Base-by-base conservation (phyloP, 169 alveolate species). In the Plasmodium blacklocki region DNA sequence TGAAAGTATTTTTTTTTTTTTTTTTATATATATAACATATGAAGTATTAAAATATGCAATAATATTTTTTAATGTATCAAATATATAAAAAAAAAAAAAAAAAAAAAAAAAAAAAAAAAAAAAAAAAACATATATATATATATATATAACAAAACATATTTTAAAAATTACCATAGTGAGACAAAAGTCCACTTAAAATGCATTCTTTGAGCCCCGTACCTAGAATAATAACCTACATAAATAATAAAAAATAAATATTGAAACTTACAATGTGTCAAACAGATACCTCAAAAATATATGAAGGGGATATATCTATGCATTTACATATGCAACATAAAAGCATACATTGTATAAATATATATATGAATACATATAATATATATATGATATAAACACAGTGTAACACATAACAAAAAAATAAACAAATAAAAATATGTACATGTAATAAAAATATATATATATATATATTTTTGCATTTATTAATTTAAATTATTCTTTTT, bases 121-220 rank as follows among this genome's bases (percentile, higher is more conserved):
- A n/a, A 62, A 39, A 11, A 5, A 73, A 11, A 2, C 9, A 72
- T 64, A 19, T 54, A 47, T 56, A 29, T 18, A 68, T 23, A 54
- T 54, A 45, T 47, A 9, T 54, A 12, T 58, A 26, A 26, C 39
- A 26, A 26, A 26, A 26, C 39, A 26, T 1, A 2, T 26, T 26
- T 39, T 39, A 39, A 39, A 6, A 39, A 59, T 64, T 63, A 78
- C 95, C 94, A 72, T 89, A 74, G 94, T 93, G 96, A 5, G 99
- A 97, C 58, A 98, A 96, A 12, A 98, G 94, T 23, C 99, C 99
- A 70, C 99, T 95, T 15, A 98, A 94, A 78, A 98, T 97, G 93
- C 99, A 98, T 91, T 98, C 99, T 89, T 98, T 97, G 32, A 98
- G 95, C 1, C 99, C 99, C 1, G 99, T 98, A 45, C 99, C 99